Base-by-base conservation (phyloP, 805 yeast species). In the Teunomyces pallodes region DNA sequence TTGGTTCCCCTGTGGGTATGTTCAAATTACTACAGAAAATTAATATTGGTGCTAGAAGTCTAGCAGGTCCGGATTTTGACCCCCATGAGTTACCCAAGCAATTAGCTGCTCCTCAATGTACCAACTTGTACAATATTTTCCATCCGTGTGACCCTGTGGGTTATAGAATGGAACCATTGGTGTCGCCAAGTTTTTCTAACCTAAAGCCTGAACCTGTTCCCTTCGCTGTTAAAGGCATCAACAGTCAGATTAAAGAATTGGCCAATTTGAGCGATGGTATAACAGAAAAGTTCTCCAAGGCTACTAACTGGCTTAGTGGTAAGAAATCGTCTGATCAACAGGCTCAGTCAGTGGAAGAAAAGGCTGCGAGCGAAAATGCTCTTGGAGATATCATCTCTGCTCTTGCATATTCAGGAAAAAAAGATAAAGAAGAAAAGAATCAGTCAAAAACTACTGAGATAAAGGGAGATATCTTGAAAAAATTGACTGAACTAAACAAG, bases 141-240 rank as follows among this genome's bases (percentile, higher is more conserved):
- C 96, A 92, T 56, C 88, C 92, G 0, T 85, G 95, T 54, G 99
- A 92, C 61, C 96, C 97, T 0, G 84, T 94, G 36, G 91, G 92
- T 0, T 90, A 91, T 58, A 73, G 98, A 47, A 67, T 91, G 49
- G 99, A 92, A 64, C 99, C 99, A 1, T 68, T 92, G 48, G 77
- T 91, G 4, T 67, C 72, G 50, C 72, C 76, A 16, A 66, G 60
- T 50, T 73, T 84, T 53, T 69, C 82, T 0, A 61, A 70, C 7
- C 66, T 75, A 47, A 73, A 76, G 52, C 87, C 92, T 0, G 81
- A 74, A 46, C 66, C 69, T 13, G 75, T 87, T 12, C 86, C 88
- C 1, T 82, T 77, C 55, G 80, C 81, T 0, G 65, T 67, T 6
- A 69, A 71, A 41, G 79, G 80, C 2, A 43, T 48, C 14, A 83